A percentile compares a stretch with the other conserved stretches of the same genome.
phyloP scores from a whole-genome alignment of 495 filamentous ascomycete species.

The Geoglossum glabrum region DNA sequence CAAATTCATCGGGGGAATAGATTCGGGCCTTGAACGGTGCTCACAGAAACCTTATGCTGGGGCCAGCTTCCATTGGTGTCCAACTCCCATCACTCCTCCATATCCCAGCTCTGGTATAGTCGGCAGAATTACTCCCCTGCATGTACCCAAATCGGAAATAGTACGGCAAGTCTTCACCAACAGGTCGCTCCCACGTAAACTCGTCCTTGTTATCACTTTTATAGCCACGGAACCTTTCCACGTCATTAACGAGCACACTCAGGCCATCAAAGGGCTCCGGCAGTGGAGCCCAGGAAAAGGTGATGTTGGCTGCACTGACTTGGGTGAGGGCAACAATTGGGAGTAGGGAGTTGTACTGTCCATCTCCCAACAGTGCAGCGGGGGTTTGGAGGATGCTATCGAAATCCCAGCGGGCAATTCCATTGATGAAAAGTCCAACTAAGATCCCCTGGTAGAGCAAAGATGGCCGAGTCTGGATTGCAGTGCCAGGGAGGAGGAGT shows the following conservation, averaged over 20 bases:
- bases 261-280: constrained; percentile 48
- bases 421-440: constrained; percentile 79
- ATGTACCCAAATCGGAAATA: constrained; percentile 26
- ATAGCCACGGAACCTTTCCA: constrained; percentile 44
- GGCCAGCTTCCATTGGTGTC: constrained; percentile 18
- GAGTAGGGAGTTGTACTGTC: constrained; percentile 44
- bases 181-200: constrained; percentile 10
- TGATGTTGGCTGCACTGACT: constrained; percentile 28
- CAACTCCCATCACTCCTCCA: constrained; percentile 21
- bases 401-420: constrained; percentile 83
- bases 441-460: constrained; percentile 76
- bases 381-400: constrained; percentile 77
- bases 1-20: background rate
- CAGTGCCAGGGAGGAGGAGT: constrained; percentile 65
- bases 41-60: constrained; percentile 8
- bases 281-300: constrained; percentile 32
- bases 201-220: constrained; percentile 9
- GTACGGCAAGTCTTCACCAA: constrained; percentile 17
- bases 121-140: constrained; percentile 16
- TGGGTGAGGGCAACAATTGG: constrained; percentile 36
- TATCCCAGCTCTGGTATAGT: constrained; percentile 22
- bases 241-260: constrained; percentile 82
- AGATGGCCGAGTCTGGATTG: constrained; percentile 58
- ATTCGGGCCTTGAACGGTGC: background rate
- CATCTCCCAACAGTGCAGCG: constrained; percentile 44